Conservation (phyloP, 2,329 filamentous ascomycete species). For the Talaromyces sp. region DNA sequence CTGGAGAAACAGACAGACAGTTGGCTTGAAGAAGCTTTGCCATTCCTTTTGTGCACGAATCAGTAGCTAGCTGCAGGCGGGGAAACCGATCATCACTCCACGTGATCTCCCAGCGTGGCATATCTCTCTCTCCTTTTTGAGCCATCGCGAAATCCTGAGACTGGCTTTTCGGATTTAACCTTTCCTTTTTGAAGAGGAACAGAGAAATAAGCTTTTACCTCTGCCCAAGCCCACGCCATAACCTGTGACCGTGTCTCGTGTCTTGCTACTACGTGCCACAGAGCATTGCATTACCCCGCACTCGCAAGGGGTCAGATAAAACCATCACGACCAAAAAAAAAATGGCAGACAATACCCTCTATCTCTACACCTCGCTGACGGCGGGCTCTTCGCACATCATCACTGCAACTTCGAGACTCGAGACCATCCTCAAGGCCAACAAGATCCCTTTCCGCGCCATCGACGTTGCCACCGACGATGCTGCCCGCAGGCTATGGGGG, state of each 20-base stretch:
- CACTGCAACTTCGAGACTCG: constrained; percentile 89
- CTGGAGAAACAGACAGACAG: not conserved
- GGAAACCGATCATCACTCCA: not conserved
- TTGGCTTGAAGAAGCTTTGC: not conserved
- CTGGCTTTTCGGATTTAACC: not conserved
- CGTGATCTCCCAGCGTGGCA: not conserved
- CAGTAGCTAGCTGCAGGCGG: not conserved
- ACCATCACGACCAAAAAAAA: not conserved
- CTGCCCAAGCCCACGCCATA: not conserved
- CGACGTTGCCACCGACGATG: constrained; percentile 85
- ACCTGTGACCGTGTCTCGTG: not conserved
- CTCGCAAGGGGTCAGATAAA: not conserved
- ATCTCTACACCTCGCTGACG: constrained; percentile 93
- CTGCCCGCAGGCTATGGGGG: constrained; percentile 83
- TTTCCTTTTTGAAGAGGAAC: not conserved
- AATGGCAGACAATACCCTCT: constrained; percentile 59
- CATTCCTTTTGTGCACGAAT: not conserved
- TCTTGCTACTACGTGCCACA: not conserved
- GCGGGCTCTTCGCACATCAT: constrained; percentile 94
- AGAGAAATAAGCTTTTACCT: not conserved
- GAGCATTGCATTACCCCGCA: not conserved
- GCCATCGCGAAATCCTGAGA: not conserved
- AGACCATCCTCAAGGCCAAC: constrained; percentile 94
- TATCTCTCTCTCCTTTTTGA: not conserved
- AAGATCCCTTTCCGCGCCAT: constrained; percentile 88